Conservation (phyloP, 2,329 filamentous ascomycete genomes). For the Pezicula rhizophila region DNA sequence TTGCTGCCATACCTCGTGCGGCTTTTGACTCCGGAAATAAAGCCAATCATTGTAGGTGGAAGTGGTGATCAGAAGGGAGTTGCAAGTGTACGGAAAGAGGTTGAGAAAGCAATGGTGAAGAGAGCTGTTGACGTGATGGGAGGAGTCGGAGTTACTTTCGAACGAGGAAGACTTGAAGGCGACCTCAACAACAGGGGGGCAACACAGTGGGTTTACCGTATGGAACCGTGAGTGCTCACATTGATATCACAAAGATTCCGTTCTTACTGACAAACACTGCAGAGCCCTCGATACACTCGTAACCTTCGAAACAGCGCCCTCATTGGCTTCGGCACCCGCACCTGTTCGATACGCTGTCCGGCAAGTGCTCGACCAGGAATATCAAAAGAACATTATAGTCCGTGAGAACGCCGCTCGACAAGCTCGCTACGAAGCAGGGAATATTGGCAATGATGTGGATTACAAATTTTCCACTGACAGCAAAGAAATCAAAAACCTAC, state of each 20-base stretch:
- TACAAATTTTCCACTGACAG: constrained; percentile 13
- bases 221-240: constrained; percentile 72
- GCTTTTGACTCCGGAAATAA: constrained; percentile 83
- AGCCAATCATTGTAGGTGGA: constrained; percentile 78
- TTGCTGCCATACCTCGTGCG: constrained; percentile 79
- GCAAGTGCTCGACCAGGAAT: constrained; percentile 88
- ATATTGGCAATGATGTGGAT: constrained; percentile 28
- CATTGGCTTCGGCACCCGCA: constrained; percentile 46
- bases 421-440: constrained; percentile 55
- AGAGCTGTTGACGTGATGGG: constrained; percentile 76
- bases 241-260: not conserved
- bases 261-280: constrained; percentile 1
- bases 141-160: constrained; percentile 76
- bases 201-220: constrained; percentile 75
- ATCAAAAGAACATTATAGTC: constrained; percentile 63
- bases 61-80: constrained; percentile 58
- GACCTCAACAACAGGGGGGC: constrained; percentile 49
- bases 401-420: constrained; percentile 62
- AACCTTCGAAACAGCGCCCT: constrained; percentile 63
- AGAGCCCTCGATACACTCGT: constrained; percentile 71
- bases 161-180: constrained; percentile 72
- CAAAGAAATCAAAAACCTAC: constrained; percentile 20
- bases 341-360: constrained; percentile 88
- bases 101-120: constrained; percentile 74
- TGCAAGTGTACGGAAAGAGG: constrained; percentile 82